Evolutionary conservation across 2,329 filamentous ascomycete species (phyloP).

Genomic region (Boeremia lycopersici): DNA sequence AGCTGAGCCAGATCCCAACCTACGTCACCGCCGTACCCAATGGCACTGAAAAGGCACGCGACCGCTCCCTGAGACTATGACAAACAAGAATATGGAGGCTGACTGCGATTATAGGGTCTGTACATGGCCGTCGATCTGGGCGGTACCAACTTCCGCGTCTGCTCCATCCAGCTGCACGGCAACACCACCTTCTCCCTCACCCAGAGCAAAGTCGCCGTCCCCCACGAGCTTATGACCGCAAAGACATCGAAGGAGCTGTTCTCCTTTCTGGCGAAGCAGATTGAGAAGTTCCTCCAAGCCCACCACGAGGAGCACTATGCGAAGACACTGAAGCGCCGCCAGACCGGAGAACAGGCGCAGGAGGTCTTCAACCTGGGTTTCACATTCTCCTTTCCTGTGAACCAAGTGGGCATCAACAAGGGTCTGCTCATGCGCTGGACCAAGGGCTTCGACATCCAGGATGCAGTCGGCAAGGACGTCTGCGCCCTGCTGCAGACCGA

Average conservation of each 20-base stretch:
- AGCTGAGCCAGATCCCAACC: slow-evolving; percentile 93
- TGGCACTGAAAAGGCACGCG: slow-evolving; percentile 94
- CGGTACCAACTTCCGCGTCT: slow-evolving; percentile 97
- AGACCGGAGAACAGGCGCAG: slow-evolving; percentile 68
- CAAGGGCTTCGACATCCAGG: slow-evolving; percentile 97
- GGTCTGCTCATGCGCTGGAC: slow-evolving; percentile 96
- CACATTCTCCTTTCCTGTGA: slow-evolving; percentile 96
- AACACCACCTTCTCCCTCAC: slow-evolving; percentile 94
- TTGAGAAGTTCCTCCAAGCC: slow-evolving; percentile 82
- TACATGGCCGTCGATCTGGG: slow-evolving; percentile 98
- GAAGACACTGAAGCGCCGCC: slow-evolving; percentile 68
- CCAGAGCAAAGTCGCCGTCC: slow-evolving; percentile 90
- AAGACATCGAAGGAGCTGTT: slow-evolving; percentile 88
- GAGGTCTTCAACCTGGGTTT: slow-evolving; percentile 94
- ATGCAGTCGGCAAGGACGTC: slow-evolving; percentile 92
- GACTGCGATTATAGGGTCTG: slow-evolving; percentile 67
- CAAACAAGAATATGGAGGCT: not conserved
- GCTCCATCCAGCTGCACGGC: slow-evolving; percentile 90
- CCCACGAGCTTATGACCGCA: slow-evolving; percentile 86
- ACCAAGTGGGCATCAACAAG: slow-evolving; percentile 94
- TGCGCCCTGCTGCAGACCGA: slow-evolving; percentile 87
- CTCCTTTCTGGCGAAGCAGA: slow-evolving; percentile 88
- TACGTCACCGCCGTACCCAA: slow-evolving; percentile 96
- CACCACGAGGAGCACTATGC: slow-evolving; percentile 90
- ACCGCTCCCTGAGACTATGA: slow-evolving; percentile 54